phyloP scores from a whole-genome alignment of 2,329 filamentous ascomycete genomes.

The Phyllosticta citribraziliensis region DNA sequence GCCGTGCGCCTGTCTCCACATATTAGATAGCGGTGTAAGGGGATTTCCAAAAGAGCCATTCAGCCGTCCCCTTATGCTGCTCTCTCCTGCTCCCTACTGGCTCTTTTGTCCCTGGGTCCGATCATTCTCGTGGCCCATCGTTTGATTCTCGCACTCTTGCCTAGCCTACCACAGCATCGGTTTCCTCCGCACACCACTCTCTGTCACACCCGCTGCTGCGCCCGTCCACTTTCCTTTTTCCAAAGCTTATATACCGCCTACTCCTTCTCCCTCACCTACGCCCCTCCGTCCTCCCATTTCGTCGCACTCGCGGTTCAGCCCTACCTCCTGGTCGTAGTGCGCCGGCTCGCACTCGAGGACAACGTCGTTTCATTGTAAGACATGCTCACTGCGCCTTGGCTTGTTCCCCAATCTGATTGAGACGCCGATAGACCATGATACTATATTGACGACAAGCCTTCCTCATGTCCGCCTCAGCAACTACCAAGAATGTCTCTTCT shows the following conservation, averaged over 20 bases:
- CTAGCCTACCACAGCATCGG: background rate
- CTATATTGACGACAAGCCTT: background rate
- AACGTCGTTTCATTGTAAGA: background rate
- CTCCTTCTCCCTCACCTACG: slow-evolving; percentile 1
- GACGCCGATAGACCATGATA: background rate
- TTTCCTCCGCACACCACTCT: background rate
- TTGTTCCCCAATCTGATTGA: background rate
- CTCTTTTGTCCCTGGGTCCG: background rate
- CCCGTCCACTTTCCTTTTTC: background rate
- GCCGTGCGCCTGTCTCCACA: slow-evolving; percentile 4
- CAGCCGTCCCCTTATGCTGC: background rate
- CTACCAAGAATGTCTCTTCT: background rate
- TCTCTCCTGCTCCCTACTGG: background rate
- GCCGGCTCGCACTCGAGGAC: slow-evolving; percentile 6
- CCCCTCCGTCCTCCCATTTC: background rate
- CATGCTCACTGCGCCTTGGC: background rate
- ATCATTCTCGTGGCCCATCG: slow-evolving; percentile 2
- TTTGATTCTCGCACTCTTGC: background rate
- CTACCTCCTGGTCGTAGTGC: slow-evolving; percentile 4
- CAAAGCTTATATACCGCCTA: slow-evolving; percentile 4
- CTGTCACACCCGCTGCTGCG: background rate
- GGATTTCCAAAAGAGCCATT: background rate
- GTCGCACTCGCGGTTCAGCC: background rate
- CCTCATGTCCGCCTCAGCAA: background rate
- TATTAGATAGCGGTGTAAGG: slow-evolving; percentile 7